These are phyloP conservation scores for Beauveria medogensis DNA, from an alignment of 2,329 filamentous ascomycete species.

Conservation along the genomic window DNA sequence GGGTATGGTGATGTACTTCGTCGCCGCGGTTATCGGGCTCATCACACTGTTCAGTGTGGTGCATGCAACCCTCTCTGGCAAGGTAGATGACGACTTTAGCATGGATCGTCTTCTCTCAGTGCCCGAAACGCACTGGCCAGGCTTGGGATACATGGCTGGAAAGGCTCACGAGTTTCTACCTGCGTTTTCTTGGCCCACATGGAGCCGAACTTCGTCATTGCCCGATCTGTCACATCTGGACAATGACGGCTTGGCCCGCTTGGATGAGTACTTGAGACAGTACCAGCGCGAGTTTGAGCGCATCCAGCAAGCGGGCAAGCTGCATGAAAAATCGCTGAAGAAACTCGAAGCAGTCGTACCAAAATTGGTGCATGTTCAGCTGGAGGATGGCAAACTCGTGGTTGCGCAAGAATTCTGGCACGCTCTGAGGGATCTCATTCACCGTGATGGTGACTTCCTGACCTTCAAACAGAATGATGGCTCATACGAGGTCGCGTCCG, in stretches of 20 bases:
- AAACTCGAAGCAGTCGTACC: slow-evolving; percentile 46
- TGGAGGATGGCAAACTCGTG: slow-evolving; percentile 41
- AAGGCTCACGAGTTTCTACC: slow-evolving; percentile 14
- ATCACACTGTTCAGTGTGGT: slow-evolving; percentile 4
- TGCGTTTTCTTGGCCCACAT: slow-evolving; percentile 5
- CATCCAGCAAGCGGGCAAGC: slow-evolving; percentile 22
- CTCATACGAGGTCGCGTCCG: slow-evolving; percentile 32
- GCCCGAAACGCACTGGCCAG: slow-evolving; percentile 13
- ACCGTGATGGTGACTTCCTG: slow-evolving; percentile 38
- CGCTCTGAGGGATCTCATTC: slow-evolving; percentile 50
- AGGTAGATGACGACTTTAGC: slow-evolving; percentile 7
- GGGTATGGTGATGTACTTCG: background rate
- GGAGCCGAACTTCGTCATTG: background rate
- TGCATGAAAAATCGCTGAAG: slow-evolving; percentile 31
- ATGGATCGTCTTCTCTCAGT: slow-evolving; percentile 3
- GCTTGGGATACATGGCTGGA: slow-evolving; percentile 12
- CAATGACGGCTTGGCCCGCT: slow-evolving; percentile 14
- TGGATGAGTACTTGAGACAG: slow-evolving; percentile 19
- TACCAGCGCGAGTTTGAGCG: slow-evolving; percentile 23
- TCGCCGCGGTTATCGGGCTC: background rate
- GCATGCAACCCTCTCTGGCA: slow-evolving; percentile 4
- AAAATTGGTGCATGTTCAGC: slow-evolving; percentile 46
- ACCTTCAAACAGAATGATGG: slow-evolving; percentile 34
- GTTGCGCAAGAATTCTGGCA: slow-evolving; percentile 58
- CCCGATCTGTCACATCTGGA: slow-evolving; percentile 11